phyloP scores from a whole-genome alignment of 768 basidiomycete species.

The Chalciporus pseudorubinellus region DNA sequence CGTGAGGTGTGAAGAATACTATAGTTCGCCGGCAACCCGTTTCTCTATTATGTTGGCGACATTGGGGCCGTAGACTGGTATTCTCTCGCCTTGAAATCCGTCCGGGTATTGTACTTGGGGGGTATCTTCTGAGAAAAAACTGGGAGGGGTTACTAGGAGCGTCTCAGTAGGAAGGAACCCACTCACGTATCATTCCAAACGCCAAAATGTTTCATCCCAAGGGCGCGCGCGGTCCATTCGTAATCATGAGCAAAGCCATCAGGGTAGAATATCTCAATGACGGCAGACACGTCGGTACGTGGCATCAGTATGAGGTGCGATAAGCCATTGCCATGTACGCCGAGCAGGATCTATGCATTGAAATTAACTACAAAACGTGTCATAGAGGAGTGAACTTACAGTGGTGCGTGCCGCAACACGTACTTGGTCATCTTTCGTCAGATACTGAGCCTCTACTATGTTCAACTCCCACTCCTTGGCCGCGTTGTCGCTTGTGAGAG shows the following conservation, averaged over 20 bases:
- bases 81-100: constrained; percentile 78
- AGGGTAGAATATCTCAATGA: constrained; percentile 84
- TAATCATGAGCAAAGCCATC: constrained; percentile 84
- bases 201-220: constrained; percentile 74
- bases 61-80: constrained; percentile 66
- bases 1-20: background rate
- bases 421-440: constrained; percentile 78
- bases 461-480: constrained; percentile 55
- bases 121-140: constrained; percentile 36
- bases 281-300: constrained; percentile 66
- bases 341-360: constrained; percentile 54
- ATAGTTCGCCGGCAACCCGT: constrained; percentile 41
- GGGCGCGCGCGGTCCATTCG: constrained; percentile 72
- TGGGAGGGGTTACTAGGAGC: background rate
- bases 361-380: background rate
- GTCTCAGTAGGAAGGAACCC: background rate
- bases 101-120: constrained; percentile 67
- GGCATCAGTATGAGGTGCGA: constrained; percentile 88
- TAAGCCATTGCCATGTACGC: constrained; percentile 79
- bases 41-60: constrained; percentile 74
- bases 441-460: constrained; percentile 57
- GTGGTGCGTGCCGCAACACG: constrained; percentile 63
- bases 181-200: constrained; percentile 80
- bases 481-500: background rate
- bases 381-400: constrained; percentile 38